phyloP scores from a whole-genome alignment of 1,284 basidiomycete species.

The Papiliotrema nemorosa region DNA sequence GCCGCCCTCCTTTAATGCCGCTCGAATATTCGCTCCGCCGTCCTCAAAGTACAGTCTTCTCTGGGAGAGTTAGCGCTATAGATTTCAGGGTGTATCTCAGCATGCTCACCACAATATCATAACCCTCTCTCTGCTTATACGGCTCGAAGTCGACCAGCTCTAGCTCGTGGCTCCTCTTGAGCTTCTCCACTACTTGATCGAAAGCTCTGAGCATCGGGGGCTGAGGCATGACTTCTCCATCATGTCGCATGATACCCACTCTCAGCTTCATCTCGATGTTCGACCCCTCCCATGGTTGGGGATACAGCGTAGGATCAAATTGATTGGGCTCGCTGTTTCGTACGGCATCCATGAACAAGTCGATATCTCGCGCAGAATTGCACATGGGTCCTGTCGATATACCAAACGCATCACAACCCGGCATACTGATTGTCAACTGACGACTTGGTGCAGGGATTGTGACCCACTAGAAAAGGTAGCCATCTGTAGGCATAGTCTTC shows the following conservation, averaged over 20 bases:
- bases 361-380: conserved; percentile 29
- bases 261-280: conserved; percentile 15
- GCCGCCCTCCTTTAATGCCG: no score
- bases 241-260: conserved; percentile 39
- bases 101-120: conserved; percentile 23
- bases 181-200: conserved; percentile 17
- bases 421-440: background rate
- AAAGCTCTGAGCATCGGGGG: conserved; percentile 39
- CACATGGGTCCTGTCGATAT: conserved; percentile 32
- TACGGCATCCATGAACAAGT: conserved; percentile 30
- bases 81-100: no score
- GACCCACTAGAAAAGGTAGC: background rate
- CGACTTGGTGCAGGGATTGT: background rate
- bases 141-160: conserved; percentile 18
- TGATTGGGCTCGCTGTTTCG: conserved; percentile 30
- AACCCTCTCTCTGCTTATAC: conserved; percentile 14
- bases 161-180: conserved; percentile 13
- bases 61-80: no score
- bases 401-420: conserved; percentile 15
- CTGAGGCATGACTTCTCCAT: conserved; percentile 34
- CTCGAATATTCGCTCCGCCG: no score
- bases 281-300: conserved; percentile 11
- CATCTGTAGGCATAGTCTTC: background rate
- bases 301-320: conserved; percentile 10
- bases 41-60: no score